Base-by-base conservation (phyloP, 2,329 filamentous ascomycete genomes). In the Cercospora beticola region DNA sequence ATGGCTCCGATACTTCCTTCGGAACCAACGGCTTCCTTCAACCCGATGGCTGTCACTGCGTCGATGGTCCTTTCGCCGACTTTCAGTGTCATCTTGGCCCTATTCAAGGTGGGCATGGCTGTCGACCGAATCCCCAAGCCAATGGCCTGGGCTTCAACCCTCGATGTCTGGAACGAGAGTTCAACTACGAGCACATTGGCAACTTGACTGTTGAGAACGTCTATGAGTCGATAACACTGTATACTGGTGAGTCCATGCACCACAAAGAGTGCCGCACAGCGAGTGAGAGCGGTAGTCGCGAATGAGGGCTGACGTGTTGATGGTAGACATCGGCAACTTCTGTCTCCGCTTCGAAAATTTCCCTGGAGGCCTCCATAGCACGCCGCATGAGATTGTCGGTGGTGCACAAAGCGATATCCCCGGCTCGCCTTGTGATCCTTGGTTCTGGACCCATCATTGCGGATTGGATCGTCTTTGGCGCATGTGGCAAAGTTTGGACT, bases 61-160 rank as follows among this genome's bases (percentile, higher is more conserved):
- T 88, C 2, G 78, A 77, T 0, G 85, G 85, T 0, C 85, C 85
- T 0, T 85, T 86, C 75, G 82, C 80, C 70, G 80, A 86, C 68
- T 77, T 78, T 73, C 72, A 70, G 1, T 79, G 83, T 23, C 82
- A 81, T 65, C 79, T 84, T 0, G 86, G 86, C 0, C 86, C 86
- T 1, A 81, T 86, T 18, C 72, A 77, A 65, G 73, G 76, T 1
- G 68, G 71, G 0, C 69, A 74, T 0, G 43, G 54, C 14, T 72
- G 70, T 65, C 62, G 31, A 10, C 36, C 52, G 14, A 78, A 80
- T 46, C 74, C 80, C 26, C 64, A 65, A 30, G 30, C 64, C n/a
- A 71, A 81, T 62, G 79, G 79, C 12, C 57, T 76, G 6, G 74
- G 72, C 3, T 75, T 74, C 66, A 76, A 76, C 18, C 73, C 72